Evolutionary conservation across 495 filamentous ascomycete species (phyloP), one percentile per base, ranked within the genome.

Genomic region (Venustampulla echinocandica): DNA sequence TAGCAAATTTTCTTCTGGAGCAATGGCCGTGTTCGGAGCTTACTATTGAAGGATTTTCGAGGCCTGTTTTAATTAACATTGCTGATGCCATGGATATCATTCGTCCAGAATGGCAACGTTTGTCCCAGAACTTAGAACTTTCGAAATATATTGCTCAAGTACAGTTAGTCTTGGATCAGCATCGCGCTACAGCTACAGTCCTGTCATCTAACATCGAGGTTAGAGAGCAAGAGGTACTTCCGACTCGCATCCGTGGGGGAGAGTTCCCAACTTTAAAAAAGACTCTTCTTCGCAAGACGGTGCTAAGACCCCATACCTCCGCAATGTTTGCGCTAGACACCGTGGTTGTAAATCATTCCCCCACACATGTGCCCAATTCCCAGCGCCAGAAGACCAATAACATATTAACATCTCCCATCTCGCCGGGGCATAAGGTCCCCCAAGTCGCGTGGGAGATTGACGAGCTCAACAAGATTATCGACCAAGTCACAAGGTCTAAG

Each of bases 1-100:
- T 74, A 44, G 63, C 62, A 1, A 7, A 49, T 22, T 59, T 60
- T 30, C 27, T 72, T 0, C 39, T 63, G 1, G 13, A 44, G 0
- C 70, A 74, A 46, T 69, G 65, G 68, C 69, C 70, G 9, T 62
- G 60, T 25, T 13, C 24, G n/a, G 49, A 63, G 23, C 60, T 62
- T 3, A 49, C 53, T 2, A 18, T 61, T 3, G 49, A 53, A 2
- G 51, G 39, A 3, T 57, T 66, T 22, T 13, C 18, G 3, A 33
- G 42, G 4, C 4, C 53, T 0, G 34, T 52, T 3, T 45, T 38
- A n/a, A 18, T 50, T 10, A 19, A 54, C 28, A 13, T 46, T 37
- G 10, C n/a, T 4, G 2, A 41, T 11, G 52, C 52, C 13, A 28
- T 54, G 2, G 25, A 50, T 20, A 18, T 22, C n/a, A 46, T 54